phyloP scores from a whole-genome alignment of 257 asterid genomes.

The Marsdenia floribunda region DNA sequence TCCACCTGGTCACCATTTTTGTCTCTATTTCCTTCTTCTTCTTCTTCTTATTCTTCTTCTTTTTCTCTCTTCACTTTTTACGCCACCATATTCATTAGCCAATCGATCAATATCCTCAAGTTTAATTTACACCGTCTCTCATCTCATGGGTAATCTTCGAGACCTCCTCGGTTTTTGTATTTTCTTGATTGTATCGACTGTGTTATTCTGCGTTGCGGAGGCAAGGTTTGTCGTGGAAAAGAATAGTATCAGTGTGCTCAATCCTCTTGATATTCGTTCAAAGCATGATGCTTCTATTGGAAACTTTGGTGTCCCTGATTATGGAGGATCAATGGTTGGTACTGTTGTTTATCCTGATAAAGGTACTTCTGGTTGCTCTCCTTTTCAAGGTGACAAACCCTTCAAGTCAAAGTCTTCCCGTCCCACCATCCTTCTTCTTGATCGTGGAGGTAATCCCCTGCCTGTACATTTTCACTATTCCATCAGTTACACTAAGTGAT shows the following conservation, averaged over 20 bases:
- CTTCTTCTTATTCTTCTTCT: neutral
- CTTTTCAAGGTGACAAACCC: conserved; percentile 61
- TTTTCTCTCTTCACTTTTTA: too few species aligned
- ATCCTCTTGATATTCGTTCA: conserved; percentile 50
- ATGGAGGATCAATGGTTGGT: conserved; percentile 79
- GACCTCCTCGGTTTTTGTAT: neutral
- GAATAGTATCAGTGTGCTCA: conserved; percentile 61
- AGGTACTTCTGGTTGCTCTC: conserved; percentile 46
- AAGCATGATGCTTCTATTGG: conserved; percentile 88
- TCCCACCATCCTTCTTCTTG: conserved; percentile 77
- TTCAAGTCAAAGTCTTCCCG: conserved; percentile 66
- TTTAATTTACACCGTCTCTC: neutral
- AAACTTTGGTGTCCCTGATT: conserved; percentile 91
- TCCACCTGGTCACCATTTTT: conserved; percentile 16
- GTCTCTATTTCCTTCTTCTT: conserved; percentile 9
- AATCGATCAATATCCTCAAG: neutral
- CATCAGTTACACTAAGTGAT: neutral
- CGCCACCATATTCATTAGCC: neutral
- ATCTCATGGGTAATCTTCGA: neutral
- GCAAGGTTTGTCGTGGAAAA: conserved; percentile 73
- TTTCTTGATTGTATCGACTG: conserved; percentile 18
- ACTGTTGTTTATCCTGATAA: conserved; percentile 54
- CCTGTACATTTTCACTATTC: neutral
- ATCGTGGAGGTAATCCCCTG: conserved; percentile 69
- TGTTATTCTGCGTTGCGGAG: conserved; percentile 10